Evolutionary conservation across 352 stramenopile genomes (phyloP).

Genomic region (Phytophthora litchii): DNA sequence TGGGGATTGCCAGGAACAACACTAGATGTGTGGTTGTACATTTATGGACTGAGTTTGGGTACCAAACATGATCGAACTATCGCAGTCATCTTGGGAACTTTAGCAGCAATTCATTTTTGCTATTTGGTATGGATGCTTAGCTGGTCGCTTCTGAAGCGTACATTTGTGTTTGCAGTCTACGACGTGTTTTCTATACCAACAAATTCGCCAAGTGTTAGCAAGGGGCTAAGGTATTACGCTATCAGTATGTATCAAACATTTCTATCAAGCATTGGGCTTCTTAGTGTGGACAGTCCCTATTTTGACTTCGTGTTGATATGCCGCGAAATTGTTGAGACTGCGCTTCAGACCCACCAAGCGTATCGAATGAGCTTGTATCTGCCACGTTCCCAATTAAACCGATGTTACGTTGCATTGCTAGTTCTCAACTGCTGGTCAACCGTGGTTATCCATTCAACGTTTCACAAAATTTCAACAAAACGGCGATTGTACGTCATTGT

Average conservation of each 20-base stretch:
- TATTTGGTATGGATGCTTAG: conserved; percentile 19
- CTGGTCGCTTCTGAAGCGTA: conserved; percentile 17
- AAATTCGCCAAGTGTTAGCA: neutral
- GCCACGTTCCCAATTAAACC: conserved; percentile 18
- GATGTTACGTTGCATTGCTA: conserved; percentile 27
- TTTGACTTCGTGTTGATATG: conserved; percentile 23
- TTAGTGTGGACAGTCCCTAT: conserved; percentile 19
- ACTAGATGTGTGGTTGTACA: conserved; percentile 22
- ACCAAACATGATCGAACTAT: conserved; percentile 15
- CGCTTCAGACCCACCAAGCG: conserved; percentile 25
- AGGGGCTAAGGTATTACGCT: neutral
- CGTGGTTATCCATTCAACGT: conserved; percentile 15
- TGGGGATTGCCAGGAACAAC: conserved; percentile 18
- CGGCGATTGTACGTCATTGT: conserved; percentile 35
- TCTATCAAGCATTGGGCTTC: conserved; percentile 10
- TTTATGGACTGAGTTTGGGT: conserved; percentile 12
- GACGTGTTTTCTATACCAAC: conserved; percentile 7
- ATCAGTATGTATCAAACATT: conserved; percentile 1
- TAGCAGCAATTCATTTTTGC: conserved; percentile 11
- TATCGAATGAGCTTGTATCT: conserved; percentile 33
- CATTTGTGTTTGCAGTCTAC: conserved; percentile 21
- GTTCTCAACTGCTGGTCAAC: conserved; percentile 38
- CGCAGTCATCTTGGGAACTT: conserved; percentile 6
- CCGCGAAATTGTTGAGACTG: conserved; percentile 25
- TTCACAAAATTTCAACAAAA: conserved; percentile 6